phyloP scores from a whole-genome alignment of 257 asterid species.

The Fraxinus cuspidata region DNA sequence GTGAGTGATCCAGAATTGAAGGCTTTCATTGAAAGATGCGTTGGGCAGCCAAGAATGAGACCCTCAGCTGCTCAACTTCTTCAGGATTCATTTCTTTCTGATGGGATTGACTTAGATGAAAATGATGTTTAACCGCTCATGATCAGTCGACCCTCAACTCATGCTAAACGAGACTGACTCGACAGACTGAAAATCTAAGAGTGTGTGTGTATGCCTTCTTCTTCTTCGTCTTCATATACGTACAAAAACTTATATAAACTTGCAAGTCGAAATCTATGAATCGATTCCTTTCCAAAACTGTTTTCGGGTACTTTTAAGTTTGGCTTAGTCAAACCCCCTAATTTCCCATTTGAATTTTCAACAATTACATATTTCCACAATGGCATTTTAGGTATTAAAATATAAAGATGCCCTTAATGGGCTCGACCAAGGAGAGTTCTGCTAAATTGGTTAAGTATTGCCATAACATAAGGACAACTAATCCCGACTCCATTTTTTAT shows the following conservation, averaged over 20 bases:
- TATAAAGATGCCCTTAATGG: too few relatives aligned
- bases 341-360: too few relatives aligned
- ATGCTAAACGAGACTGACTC: neutral
- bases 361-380: too few relatives aligned
- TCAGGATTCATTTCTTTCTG: slow-evolving; percentile 28
- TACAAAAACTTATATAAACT: neutral
- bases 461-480: too few relatives aligned
- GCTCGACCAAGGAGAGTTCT: too few relatives aligned
- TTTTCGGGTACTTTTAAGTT: too few relatives aligned
- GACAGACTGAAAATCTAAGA: neutral
- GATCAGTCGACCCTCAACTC: neutral
- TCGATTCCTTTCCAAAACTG: neutral
- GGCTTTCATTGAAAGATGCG: slow-evolving; percentile 30
- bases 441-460: too few relatives aligned
- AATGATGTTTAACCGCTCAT: neutral
- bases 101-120: slow-evolving; percentile 15
- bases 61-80: slow-evolving; percentile 38
- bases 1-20: slow-evolving; percentile 32
- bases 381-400: too few relatives aligned
- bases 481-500: too few relatives aligned
- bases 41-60: slow-evolving; percentile 35
- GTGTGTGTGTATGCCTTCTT: neutral
- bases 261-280: neutral
- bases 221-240: neutral
- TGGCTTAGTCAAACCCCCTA: too few relatives aligned